Conservation (phyloP, 2,329 filamentous ascomycete species). For the Aspergillus sclerotialis region DNA sequence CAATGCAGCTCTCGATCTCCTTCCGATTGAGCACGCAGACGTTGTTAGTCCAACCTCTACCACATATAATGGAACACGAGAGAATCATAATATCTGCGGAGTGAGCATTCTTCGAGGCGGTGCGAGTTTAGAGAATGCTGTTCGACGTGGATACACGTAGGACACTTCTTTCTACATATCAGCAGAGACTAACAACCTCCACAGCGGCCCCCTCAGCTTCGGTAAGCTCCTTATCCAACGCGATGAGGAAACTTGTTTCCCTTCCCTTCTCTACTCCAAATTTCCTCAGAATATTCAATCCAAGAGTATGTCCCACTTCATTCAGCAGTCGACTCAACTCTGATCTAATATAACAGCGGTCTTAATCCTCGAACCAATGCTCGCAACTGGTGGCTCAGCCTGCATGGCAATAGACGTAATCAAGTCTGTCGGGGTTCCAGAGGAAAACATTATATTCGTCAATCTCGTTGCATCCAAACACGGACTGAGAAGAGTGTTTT, state of each 20-base stretch:
- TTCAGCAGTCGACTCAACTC: no score
- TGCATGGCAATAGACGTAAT: constrained; percentile 7
- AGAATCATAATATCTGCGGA: not conserved
- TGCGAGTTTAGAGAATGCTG: constrained; percentile 20
- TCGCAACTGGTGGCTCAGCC: constrained; percentile 10
- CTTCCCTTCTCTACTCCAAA: constrained; percentile 21
- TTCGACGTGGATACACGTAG: constrained; percentile 20
- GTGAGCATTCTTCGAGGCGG: constrained; percentile 26
- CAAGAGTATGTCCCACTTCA: constrained; percentile 2
- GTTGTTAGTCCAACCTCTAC: not conserved
- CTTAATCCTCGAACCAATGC: constrained; percentile 10
- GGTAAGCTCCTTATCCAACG: constrained; percentile 26
- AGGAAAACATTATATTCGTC: constrained; percentile 10
- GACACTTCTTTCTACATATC: not conserved
- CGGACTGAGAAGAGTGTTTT: constrained; percentile 4
- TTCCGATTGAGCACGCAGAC: not conserved
- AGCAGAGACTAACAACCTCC: not conserved
- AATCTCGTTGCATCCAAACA: constrained; percentile 5
- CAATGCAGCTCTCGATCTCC: not conserved
- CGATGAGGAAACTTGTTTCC: constrained; percentile 20
- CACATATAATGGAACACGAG: not conserved
- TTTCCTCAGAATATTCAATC: constrained; percentile 15
- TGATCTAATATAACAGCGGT: constrained; percentile 4
- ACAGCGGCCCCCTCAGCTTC: constrained; percentile 18
- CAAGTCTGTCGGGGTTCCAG: constrained; percentile 4